Conservation (phyloP, 805 yeast genomes). For the Schwanniomyces occidentalis region DNA sequence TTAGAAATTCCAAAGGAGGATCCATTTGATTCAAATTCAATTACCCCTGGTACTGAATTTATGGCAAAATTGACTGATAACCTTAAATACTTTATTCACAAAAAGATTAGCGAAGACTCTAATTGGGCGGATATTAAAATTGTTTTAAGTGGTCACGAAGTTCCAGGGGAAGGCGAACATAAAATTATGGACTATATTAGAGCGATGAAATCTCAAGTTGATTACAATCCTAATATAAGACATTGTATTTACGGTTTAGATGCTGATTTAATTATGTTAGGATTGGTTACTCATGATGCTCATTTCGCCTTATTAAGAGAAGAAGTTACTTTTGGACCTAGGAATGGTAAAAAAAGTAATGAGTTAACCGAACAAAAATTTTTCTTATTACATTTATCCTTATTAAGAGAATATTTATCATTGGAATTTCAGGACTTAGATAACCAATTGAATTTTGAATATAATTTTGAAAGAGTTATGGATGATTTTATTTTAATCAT, state of each 20-base stretch:
- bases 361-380: conserved; percentile 78
- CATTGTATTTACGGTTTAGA: conserved; percentile 97
- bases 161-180: conserved; percentile 99
- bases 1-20: conserved; percentile 76
- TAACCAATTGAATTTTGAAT: conserved; percentile 62
- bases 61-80: conserved; percentile 88
- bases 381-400: conserved; percentile 76
- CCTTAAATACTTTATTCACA: conserved; percentile 88
- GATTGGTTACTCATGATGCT: conserved; percentile 90
- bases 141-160: conserved; percentile 91
- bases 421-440: conserved; percentile 77
- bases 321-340: conserved; percentile 85
- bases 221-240: conserved; percentile 88
- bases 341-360: conserved; percentile 33
- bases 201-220: conserved; percentile 64
- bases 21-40: conserved; percentile 91
- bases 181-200: conserved; percentile 94
- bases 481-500: conserved; percentile 91
- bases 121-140: conserved; percentile 92
- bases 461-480: conserved; percentile 81
- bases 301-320: conserved; percentile 93
- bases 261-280: conserved; percentile 95
- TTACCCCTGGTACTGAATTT: conserved; percentile 98
- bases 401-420: conserved; percentile 87
- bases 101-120: conserved; percentile 83